Conservation (phyloP, 2,329 filamentous ascomycete genomes). For the Akanthomyces muscarius region DNA sequence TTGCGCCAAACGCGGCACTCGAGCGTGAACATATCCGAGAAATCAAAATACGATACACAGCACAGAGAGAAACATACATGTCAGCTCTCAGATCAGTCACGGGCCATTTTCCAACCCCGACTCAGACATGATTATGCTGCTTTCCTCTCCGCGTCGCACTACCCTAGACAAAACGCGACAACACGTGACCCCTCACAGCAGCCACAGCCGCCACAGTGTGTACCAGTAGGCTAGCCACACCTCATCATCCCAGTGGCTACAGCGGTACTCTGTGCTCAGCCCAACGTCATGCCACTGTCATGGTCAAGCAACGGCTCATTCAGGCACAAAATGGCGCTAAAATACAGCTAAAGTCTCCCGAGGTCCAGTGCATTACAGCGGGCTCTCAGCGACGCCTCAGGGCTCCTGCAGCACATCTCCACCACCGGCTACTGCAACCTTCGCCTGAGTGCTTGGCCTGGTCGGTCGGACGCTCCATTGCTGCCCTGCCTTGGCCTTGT, state of each 20-base stretch:
- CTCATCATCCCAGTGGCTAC: neutral
- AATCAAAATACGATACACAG: too few species aligned
- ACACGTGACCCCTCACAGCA: slow-evolving; percentile 1
- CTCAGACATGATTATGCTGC: neutral
- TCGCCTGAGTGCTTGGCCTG: too few species aligned
- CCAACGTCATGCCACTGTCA: neutral
- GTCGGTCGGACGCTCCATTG: neutral
- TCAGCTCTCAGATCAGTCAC: too few species aligned
- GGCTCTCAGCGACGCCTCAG: neutral
- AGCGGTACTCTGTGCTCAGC: neutral
- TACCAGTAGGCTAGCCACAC: neutral
- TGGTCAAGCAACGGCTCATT: neutral
- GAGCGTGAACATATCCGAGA: too few species aligned
- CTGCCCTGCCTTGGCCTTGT: slow-evolving; percentile 7
- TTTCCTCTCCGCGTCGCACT: neutral
- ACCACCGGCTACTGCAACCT: neutral
- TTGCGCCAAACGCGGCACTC: too few species aligned
- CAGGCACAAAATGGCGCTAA: neutral
- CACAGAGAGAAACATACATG: too few species aligned
- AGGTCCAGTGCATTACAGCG: neutral
- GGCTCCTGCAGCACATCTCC: neutral
- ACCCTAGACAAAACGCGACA: slow-evolving; percentile 1
- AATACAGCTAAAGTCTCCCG: too few species aligned
- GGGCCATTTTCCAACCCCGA: too few species aligned
- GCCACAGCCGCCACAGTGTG: neutral